Percentiles rank a stretch among this genome's conserved stretches.
These are phyloP conservation scores for Calonectria fujianensis DNA, from an alignment of 2,329 filamentous ascomycete genomes.

Conservation along the genomic window DNA sequence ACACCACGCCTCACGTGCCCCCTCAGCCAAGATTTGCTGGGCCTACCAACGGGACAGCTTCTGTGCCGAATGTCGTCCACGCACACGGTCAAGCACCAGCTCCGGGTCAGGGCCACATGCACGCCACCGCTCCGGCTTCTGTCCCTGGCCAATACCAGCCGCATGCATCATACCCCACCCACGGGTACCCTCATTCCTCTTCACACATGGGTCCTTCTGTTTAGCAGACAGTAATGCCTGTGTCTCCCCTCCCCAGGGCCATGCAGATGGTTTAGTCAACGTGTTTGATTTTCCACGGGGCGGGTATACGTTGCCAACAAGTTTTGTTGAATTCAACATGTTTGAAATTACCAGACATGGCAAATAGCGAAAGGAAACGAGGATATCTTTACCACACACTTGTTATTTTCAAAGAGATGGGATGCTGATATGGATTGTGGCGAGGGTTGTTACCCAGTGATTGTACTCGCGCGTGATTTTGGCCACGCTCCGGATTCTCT, in stretches of 20 bases:
- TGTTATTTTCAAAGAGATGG: not conserved
- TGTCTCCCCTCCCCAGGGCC: not conserved
- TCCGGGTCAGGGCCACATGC: not conserved
- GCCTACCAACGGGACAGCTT: not conserved
- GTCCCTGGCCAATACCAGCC: conserved; percentile 12
- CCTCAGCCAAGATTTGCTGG: not conserved
- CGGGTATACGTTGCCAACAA: not conserved
- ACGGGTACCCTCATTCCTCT: conserved; percentile 39
- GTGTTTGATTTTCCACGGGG: not conserved
- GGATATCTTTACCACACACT: not conserved
- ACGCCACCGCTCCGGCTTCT: not conserved
- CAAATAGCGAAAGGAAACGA: not conserved
- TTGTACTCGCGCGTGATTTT: not conserved
- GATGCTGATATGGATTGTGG: not conserved
- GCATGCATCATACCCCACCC: conserved; percentile 32
- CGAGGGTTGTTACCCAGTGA: not conserved
- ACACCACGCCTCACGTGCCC: not conserved
- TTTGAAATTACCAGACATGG: not conserved
- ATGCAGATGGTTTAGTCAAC: not conserved
- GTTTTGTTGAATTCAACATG: conserved; percentile 15
- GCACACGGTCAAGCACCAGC: not conserved
- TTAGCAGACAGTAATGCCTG: conserved; percentile 30
- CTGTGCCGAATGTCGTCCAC: not conserved
- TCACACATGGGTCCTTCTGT: conserved; percentile 43
- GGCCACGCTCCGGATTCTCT: not conserved